Percentiles rank a stretch among this genome's conserved stretches.
Evolutionary conservation across 2,329 filamentous ascomycete genomes (phyloP).

Genomic region (Pseudopithomyces chartarum): DNA sequence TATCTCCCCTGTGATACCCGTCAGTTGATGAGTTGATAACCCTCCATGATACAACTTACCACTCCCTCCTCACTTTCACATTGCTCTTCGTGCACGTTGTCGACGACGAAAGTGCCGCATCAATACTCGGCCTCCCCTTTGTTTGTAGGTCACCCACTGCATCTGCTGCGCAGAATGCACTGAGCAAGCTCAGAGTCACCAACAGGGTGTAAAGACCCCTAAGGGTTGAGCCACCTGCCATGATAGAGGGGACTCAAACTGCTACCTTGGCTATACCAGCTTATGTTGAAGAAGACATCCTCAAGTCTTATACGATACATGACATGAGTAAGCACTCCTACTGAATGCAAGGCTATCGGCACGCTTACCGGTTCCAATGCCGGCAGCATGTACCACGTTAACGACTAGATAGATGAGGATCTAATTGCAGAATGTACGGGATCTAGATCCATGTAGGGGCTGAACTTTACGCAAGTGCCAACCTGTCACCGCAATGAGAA

Average conservation of each 20-base stretch:
- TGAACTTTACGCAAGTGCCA: slow-evolving; percentile 10
- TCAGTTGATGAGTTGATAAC: not conserved
- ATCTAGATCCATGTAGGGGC: not conserved
- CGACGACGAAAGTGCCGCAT: slow-evolving; percentile 33
- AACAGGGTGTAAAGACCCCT: slow-evolving; percentile 29
- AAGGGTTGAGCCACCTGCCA: slow-evolving; percentile 9
- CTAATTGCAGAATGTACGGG: slow-evolving; percentile 24
- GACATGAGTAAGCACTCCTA: slow-evolving; percentile 4
- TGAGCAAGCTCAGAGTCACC: slow-evolving; percentile 23
- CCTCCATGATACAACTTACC: slow-evolving; percentile 17
- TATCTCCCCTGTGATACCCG: slow-evolving; percentile 27
- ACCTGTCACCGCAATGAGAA: slow-evolving; percentile 14
- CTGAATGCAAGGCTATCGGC: slow-evolving; percentile 13
- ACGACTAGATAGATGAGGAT: slow-evolving; percentile 23
- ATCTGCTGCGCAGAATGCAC: slow-evolving; percentile 28
- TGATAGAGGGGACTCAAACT: slow-evolving; percentile 1
- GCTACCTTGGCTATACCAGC: not conserved
- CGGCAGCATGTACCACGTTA: slow-evolving; percentile 11
- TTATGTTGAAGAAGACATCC: slow-evolving; percentile 4
- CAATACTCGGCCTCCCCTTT: slow-evolving; percentile 31
- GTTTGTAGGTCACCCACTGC: slow-evolving; percentile 32
- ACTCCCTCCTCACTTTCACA: slow-evolving; percentile 35
- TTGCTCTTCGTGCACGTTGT: slow-evolving; percentile 39
- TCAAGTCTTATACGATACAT: slow-evolving; percentile 22
- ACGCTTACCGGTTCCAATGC: slow-evolving; percentile 15